Evolutionary conservation across 2,329 filamentous ascomycete genomes (phyloP), one percentile per base, ranked within the genome.

Genomic region (Trichoderma afroharzianum): DNA sequence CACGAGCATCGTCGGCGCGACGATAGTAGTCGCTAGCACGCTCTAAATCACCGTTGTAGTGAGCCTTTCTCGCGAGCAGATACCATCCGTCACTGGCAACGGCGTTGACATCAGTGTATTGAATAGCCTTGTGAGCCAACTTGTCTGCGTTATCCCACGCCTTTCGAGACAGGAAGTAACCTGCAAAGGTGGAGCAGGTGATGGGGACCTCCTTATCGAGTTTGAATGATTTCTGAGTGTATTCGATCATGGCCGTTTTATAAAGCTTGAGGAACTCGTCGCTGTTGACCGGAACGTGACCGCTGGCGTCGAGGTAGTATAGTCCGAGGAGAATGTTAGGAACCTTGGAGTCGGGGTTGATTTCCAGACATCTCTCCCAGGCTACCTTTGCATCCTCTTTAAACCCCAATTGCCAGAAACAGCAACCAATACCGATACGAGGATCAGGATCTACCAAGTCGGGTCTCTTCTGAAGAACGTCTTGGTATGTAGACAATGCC

Each of bases 31-130:
- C 93, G 24, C 88, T 89, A 2, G 96, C 95, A 71, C 90, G 91
- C 24, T 91, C 86, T 7, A 89, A 82, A 71, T 98, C 91, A 55
- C 92, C 92, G 71, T 90, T 88, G 75, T 94, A 93, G 79, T 99
- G 96, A 74, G 95, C 93, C 80, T 97, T 98, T 73, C 95, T 88
- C 32, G 94, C 96, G 53, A 98, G 88, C 9, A 98, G 83, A 81
- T 98, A 99, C 95, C 95, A 98, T 43, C 96, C 97, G 79, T 99
- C 97, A 82, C 95, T 97, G 28, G 95, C 95, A 80, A 98, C 94
- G 4, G 95, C 93, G 80, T 97, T 97, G 76, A 98, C 93, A 79
- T 99, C 96, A 3, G 96, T 98, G 77, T 93, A 92, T 78, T 98
- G 94, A 74, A 99, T 98, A 7, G 96, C 95, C 80, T 96, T 96